Evolutionary conservation across 1,284 basidiomycete species (phyloP).

Genomic region (Apiotrichum gracile): DNA sequence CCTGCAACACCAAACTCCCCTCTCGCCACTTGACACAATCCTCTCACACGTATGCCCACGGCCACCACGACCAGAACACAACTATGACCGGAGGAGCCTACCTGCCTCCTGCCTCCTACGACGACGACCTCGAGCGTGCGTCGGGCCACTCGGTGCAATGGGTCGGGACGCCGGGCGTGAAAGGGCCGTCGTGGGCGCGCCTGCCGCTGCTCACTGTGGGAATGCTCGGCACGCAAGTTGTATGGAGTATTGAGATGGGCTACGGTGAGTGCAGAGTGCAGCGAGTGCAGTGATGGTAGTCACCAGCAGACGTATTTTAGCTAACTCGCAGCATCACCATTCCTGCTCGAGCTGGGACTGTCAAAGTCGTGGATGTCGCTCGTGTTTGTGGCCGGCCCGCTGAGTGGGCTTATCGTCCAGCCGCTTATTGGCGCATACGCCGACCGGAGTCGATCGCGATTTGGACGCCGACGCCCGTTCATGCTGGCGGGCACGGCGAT

Average conservation of each 20-base stretch:
- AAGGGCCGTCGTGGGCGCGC: constrained; percentile 58
- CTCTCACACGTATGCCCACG: background rate
- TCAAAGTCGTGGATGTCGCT: constrained; percentile 80
- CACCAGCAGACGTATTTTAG: no score
- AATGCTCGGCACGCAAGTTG: constrained; percentile 71
- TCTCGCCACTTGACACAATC: no score
- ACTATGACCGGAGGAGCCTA: background rate
- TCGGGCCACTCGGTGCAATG: constrained; percentile 49
- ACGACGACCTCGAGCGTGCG: constrained; percentile 18
- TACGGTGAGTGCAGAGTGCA: constrained; percentile 55
- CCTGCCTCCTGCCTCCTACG: constrained; percentile 2
- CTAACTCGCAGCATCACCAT: constrained; percentile 67
- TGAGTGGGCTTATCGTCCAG: constrained; percentile 86
- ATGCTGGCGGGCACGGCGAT: constrained; percentile 69
- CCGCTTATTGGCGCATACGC: constrained; percentile 81
- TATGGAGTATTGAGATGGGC: constrained; percentile 89
- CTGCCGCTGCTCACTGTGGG: constrained; percentile 70
- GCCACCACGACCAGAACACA: background rate
- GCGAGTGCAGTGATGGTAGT: background rate
- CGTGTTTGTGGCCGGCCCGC: constrained; percentile 89
- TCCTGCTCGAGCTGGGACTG: constrained; percentile 81
- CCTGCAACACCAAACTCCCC: no score
- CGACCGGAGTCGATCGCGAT: constrained; percentile 78
- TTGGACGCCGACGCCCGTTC: constrained; percentile 76
- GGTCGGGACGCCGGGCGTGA: constrained; percentile 55